phyloP scores from a whole-genome alignment of 805 yeast genomes.

The Sugiyamaella chiloensis region DNA sequence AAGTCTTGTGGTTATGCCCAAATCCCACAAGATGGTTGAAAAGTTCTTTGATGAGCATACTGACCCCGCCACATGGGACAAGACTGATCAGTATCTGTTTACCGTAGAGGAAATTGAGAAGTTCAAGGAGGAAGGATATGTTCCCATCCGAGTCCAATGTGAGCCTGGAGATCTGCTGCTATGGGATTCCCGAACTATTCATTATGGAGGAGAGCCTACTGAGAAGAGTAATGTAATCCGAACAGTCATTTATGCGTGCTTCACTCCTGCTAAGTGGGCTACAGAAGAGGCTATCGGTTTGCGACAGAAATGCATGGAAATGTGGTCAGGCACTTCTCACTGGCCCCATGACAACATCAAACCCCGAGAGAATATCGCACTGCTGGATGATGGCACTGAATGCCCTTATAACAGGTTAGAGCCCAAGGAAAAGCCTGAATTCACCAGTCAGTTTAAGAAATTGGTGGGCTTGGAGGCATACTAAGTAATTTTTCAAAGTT shows the following conservation, averaged over 20 bases:
- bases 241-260: constrained; percentile 2
- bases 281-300: neutral
- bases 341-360: constrained; percentile 5
- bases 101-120: neutral
- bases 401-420: neutral
- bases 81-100: constrained; percentile 1
- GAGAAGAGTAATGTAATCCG: neutral
- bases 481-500: neutral
- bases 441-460: neutral
- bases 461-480: neutral
- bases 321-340: constrained; percentile 1
- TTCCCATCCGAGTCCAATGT: neutral
- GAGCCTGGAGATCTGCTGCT: neutral
- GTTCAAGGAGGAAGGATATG: neutral
- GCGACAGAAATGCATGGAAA: neutral
- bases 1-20: neutral
- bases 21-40: neutral
- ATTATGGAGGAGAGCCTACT: constrained; percentile 3
- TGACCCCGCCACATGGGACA: neutral
- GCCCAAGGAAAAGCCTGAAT: constrained; percentile 1
- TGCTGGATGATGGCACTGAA: neutral
- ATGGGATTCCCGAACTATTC: constrained; percentile 1
- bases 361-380: neutral
- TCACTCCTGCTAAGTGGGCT: constrained; percentile 5
- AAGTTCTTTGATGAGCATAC: constrained; percentile 2